Conservation (phyloP, 495 filamentous ascomycete genomes). For the Aspergillus kassunensis region DNA sequence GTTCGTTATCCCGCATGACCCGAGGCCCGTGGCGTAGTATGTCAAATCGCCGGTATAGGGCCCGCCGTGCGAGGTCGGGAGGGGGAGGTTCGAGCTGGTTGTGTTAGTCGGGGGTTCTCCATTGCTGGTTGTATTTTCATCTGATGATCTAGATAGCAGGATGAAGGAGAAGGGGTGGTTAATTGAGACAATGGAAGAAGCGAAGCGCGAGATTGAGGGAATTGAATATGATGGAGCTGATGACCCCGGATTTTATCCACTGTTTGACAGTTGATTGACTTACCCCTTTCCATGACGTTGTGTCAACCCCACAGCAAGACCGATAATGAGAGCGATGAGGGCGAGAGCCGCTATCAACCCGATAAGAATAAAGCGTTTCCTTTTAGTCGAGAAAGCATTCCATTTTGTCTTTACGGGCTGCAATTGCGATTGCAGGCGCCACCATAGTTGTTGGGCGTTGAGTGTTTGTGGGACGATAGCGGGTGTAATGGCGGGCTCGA, state of each 20-base stretch:
- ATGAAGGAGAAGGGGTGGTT: neutral
- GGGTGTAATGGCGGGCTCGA: neutral
- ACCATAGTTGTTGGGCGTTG: neutral
- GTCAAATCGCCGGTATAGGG: constrained; percentile 64
- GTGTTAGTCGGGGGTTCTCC: neutral
- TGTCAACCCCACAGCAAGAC: constrained; percentile 51
- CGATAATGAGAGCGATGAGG: constrained; percentile 50
- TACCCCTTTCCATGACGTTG: constrained; percentile 19
- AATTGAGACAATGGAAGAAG: too few species aligned
- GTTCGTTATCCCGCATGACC: constrained; percentile 64
- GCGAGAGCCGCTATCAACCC: constrained; percentile 27
- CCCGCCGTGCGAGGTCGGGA: constrained; percentile 47
- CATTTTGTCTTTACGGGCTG: neutral
- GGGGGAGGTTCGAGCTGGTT: constrained; percentile 44
- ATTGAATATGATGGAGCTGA: too few species aligned
- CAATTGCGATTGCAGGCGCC: neutral
- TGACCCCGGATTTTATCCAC: neutral
- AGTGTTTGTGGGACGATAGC: constrained; percentile 1
- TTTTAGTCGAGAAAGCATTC: constrained; percentile 16
- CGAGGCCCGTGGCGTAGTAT: constrained; percentile 64
- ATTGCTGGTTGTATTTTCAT: too few species aligned
- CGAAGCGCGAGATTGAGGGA: too few species aligned
- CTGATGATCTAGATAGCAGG: neutral
- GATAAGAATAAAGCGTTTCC: constrained; percentile 21
- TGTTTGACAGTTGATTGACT: neutral